Base-by-base conservation (phyloP, 2,329 filamentous ascomycete genomes). In the Trichoderma sp. region DNA sequence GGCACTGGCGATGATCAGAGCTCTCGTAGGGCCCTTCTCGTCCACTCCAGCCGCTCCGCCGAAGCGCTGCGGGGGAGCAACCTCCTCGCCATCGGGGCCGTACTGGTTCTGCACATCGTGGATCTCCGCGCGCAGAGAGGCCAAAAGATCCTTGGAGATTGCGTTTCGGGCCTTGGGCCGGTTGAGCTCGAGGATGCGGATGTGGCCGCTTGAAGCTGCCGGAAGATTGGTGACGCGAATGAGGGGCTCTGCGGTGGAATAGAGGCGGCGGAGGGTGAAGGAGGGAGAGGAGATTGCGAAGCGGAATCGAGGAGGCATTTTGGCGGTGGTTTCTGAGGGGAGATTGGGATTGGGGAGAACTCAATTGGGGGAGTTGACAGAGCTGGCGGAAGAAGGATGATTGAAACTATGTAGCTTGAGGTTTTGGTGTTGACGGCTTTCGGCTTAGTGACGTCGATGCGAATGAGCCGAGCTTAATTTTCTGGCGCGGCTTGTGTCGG, bases 171-270 rank as follows among this genome's bases (percentile, higher is more conserved):
- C 93, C 9, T 90, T 84, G 0, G 95, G 95, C 4, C 95, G 90
- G 86, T 98, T 97, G 79, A 99, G 90, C 77, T 96, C 93, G 75
- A 98, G 91, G 78, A 98, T 89, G 76, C 95, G 93, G 85, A 98
- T 97, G 85, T 93, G 93, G 78, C 96, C 97, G 21, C 91, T 91
- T 35, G 69, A 38, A 8, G 60, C 60, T 63, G 60, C 60, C 95
- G 94, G 93, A 66, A 98, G 85, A 83, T 93, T 91, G 76, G 91
- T 92, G 78, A 94, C 89, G 81, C 92, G 92, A 84, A 97, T 86
- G 65, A 92, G 85, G 12, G 91, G 87, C 62, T 88, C 83, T 38
- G 85, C 79, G 77, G 87, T 87, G 14, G 87, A 87, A 81, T 88
- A 88, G 76, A 82, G 78, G 71, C 82, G 81, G 35, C 79, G 78